phyloP scores from a whole-genome alignment of 176 grass and related monocot genomes.

The Lolium perenne region DNA sequence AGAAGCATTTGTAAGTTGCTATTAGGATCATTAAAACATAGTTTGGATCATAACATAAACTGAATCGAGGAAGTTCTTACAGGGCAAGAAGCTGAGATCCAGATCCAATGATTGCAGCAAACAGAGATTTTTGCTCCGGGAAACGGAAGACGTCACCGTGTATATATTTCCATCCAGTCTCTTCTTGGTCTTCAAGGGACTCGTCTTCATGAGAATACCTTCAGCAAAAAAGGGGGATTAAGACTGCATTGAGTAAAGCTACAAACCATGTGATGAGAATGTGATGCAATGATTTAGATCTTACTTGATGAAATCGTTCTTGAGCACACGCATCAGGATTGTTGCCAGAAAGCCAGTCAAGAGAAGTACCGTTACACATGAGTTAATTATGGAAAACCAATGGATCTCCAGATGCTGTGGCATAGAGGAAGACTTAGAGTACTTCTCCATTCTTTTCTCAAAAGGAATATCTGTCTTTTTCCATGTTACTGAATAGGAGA shows the following conservation, averaged over 20 bases:
- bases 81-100: slow-evolving; percentile 95
- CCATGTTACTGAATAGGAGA: slow-evolving; percentile 93
- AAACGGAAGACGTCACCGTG: slow-evolving; percentile 87
- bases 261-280: slow-evolving; percentile 22
- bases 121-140: slow-evolving; percentile 75
- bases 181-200: slow-evolving; percentile 86
- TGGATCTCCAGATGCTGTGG: slow-evolving; percentile 98
- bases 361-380: slow-evolving; percentile 86
- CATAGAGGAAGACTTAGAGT: slow-evolving; percentile 86
- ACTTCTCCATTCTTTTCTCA: slow-evolving; percentile 93
- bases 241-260: slow-evolving; percentile 22
- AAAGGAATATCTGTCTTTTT: slow-evolving; percentile 80
- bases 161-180: slow-evolving; percentile 98
- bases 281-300: slow-evolving; percentile 28
- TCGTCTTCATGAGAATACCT: slow-evolving; percentile 94
- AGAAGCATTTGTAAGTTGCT: slow-evolving; percentile 18
- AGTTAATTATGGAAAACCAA: slow-evolving; percentile 98
- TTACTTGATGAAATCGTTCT: slow-evolving; percentile 97
- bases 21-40: slow-evolving; percentile 35
- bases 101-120: slow-evolving; percentile 85
- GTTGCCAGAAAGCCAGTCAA: slow-evolving; percentile 92
- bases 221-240: slow-evolving; percentile 31
- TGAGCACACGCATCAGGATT: slow-evolving; percentile 90
- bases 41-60: slow-evolving; percentile 32
- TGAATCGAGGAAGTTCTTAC: slow-evolving; percentile 55